These are phyloP conservation scores for Flaveria sonorensis DNA, from an alignment of 129 eudicot species.

Conservation along the genomic window DNA sequence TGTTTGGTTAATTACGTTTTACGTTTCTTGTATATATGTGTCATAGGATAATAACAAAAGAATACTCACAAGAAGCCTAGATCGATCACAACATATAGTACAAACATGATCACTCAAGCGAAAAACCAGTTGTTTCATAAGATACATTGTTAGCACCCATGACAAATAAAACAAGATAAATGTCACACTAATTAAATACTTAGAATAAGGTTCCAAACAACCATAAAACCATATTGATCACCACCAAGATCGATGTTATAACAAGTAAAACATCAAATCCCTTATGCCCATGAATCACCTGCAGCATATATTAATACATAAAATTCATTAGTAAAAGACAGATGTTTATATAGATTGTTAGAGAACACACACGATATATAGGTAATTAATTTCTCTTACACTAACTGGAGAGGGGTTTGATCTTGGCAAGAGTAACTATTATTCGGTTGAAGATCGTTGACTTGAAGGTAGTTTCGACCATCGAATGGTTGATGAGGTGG, in stretches of 20 bases:
- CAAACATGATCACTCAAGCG: not conserved
- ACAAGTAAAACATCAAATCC: constrained; percentile 14
- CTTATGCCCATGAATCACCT: constrained; percentile 19
- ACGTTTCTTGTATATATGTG: too few species aligned
- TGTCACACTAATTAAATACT: constrained; percentile 26
- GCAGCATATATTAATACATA: not conserved
- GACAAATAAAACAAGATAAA: constrained; percentile 7
- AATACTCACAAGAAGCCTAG: not conserved
- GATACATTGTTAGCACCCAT: constrained; percentile 27
- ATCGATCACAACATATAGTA: not conserved
- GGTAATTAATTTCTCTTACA: constrained; percentile 46
- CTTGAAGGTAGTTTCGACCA: constrained; percentile 80
- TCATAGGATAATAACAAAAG: too few species aligned
- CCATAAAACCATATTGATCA: constrained; percentile 29
- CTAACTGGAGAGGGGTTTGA: constrained; percentile 76
- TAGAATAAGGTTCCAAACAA: constrained; percentile 13
- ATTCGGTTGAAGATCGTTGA: constrained; percentile 60
- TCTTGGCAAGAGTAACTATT: constrained; percentile 70
- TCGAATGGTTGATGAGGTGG: constrained; percentile 64
- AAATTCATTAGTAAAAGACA: not conserved
- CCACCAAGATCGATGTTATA: constrained; percentile 15
- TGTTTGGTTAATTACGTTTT: too few species aligned
- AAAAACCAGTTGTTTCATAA: constrained; percentile 19
- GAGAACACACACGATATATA: too few species aligned
- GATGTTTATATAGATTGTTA: too few species aligned